Evolutionary conservation across 2,329 filamentous ascomycete species (phyloP), one percentile per base, ranked within the genome.

Genomic region (Dothistroma septosporum): DNA sequence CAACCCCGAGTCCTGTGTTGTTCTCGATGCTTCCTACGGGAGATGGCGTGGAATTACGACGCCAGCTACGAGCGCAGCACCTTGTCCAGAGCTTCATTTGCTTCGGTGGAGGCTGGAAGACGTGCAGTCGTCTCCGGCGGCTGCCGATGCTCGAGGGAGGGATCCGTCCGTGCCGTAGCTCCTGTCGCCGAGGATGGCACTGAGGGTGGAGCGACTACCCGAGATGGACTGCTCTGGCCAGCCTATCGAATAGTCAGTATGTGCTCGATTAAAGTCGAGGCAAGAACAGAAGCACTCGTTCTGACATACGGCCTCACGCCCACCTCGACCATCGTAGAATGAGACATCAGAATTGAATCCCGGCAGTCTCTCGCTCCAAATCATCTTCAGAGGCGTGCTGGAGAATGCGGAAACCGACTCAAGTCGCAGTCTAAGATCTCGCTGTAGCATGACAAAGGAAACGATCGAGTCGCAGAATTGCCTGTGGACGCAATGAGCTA

Each of bases 391-490:
- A 3, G 22, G 21, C 22, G 46, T 2, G 5, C 14, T 21, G 4
- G 21, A 21, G 11, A 6, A n/a, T 24, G 9, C 47, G 0, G 28
- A 24, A 21, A 16, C 16, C 8, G 47, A 50, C 9, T 50, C 47
- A 3, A 21, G 21, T 24, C 47, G 47, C 11, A 31, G 47, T 28
- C 8, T 6, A 14, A 55, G 53, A 5, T 52, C 35, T 8, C 53
- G 53, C 35, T 61, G 41, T 9, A 61, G 19, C 7, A 14, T 35
- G 19, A 19, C n/a, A 16, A 55, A 61, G 8, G 24, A 35, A 32
- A 24, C 6, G 2, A 55, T 33, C 14, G 48, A 28, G 9, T 61
- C 22, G 59, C 55, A 55, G 50, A 58, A 61, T 14, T 28, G 41
- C 32, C 11, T 46, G 50, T 55, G 58, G 19, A 53, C 35, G 8